Conservation (phyloP, 169 alveolate genomes). For the Nephromyces sp. region DNA sequence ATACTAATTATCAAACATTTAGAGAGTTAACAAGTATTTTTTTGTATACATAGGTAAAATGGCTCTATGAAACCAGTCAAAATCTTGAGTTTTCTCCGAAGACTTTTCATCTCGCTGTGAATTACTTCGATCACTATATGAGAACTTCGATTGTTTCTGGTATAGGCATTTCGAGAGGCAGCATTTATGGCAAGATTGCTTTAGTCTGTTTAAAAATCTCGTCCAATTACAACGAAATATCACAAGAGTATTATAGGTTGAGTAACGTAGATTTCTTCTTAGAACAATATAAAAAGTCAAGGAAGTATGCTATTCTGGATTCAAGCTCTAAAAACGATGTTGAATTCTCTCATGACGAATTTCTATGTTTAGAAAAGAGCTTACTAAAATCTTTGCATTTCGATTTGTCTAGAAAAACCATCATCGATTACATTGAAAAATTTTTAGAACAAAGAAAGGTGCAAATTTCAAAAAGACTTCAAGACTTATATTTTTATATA, state of each 20-base stretch:
- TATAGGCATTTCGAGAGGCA: too few species aligned
- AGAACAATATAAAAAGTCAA: too few species aligned
- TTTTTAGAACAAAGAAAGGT: neutral
- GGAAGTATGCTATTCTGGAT: too few species aligned
- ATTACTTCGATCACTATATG: neutral
- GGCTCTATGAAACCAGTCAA: slow-evolving; percentile 28
- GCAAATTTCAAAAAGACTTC: too few species aligned
- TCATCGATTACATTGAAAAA: neutral
- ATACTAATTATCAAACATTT: neutral
- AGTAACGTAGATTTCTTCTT: too few species aligned
- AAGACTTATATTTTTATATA: too few species aligned
- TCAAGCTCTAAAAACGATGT: neutral
- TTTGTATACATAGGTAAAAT: slow-evolving; percentile 46
- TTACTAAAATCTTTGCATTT: neutral
- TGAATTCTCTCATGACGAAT: neutral
- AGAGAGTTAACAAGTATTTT: neutral
- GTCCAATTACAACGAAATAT: slow-evolving; percentile 64
- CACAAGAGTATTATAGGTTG: slow-evolving; percentile 66
- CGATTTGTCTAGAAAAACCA: neutral
- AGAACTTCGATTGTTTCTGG: neutral
- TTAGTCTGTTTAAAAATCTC: slow-evolving; percentile 50
- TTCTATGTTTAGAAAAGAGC: neutral
- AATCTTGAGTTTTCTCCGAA: neutral
- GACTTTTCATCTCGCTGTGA: neutral
- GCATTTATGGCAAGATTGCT: too few species aligned